Base-by-base conservation (phyloP, 2,329 filamentous ascomycete species). In the Alternaria rosae region DNA sequence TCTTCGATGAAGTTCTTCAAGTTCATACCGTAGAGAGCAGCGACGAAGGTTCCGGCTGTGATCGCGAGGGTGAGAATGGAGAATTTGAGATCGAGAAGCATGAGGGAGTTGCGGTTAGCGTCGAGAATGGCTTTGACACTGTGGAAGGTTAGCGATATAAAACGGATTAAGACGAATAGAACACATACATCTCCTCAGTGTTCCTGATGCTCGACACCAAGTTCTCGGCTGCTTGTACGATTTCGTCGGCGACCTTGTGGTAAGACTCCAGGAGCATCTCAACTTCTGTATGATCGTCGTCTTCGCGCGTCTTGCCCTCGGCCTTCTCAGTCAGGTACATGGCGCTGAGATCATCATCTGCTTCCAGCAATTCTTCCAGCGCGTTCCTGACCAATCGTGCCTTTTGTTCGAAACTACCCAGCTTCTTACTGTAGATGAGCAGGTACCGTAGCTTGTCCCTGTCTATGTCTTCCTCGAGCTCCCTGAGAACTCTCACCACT, bases 11-110 rank as follows among this genome's bases (percentile, higher is more conserved):
- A 98, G 81, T 98, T 98, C 78, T 97, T 96, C 67, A 99, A 84
- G 82, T 99, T 99, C 94, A 98, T 98, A 71, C 95, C 95, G 85
- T 98, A 99, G n/a, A 99, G 88, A n/a, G 94, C 94, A 9, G 95
- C 96, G 72, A 97, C 87, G 76, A 98, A 96, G 52, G 95, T 97
- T 57, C 95, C 95, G 76, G 94, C 93, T 57, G 93, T 94, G 50
- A 98, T 88, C n/a, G 94, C 93, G 5, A 99, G 87, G 1, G 95
- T 98, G 59, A 93, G 92, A 62, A 99, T 94, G 76, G 92, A 95
- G 82, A 98, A 97, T 77, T 97, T 97, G 71, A 99, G 89, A 67
- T 98, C 95, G 30, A 98, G 87, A 17, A 99, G 86, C 95, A 99
- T 99, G 68, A 99, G 91, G 9, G 93, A 92, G 82, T 99, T 99